Evolutionary conservation across 2,329 filamentous ascomycete genomes (phyloP), one percentile per base, ranked within the genome.

Genomic region (Colletotrichum spaethianum): DNA sequence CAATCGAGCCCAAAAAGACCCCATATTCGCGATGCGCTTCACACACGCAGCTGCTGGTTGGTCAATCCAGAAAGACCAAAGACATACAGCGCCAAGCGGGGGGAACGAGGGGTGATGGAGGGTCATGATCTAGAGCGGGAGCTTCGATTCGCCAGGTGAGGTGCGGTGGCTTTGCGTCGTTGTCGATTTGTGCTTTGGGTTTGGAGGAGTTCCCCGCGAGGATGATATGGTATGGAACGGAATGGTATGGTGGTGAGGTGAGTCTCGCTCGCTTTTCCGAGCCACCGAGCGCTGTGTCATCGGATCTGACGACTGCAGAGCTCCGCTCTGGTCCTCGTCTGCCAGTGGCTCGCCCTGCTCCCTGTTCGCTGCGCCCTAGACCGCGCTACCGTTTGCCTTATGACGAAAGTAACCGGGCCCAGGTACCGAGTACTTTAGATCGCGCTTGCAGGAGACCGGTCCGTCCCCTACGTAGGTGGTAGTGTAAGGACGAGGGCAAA

Each of bases 201-300:
- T 16, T 52, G 8, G 48, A 18, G 26, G 48, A 52, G 5, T 36
- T 40, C 16, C 36, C n/a, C 31, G n/a, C 55, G 55, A 62, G 44
- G 14, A 40, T 36, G 44, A 62, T 46, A 52, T 52, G n/a, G 60
- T 2, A 63, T 36, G 59, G n/a, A 42, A 11, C 31, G 56, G 26
- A 5, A 26, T 57, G 50, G 63, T 61, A 36, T 59, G 69, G 31
- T 50, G 64, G 69, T 69, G 65, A 52, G 69, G 53, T 67, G 52
- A 53, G 52, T 64, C 42, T 70, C 53, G 57, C 62, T 72, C 69
- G 59, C 46, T 63, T 55, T 70, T 72, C 70, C 70, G 65, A 72
- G 64, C 36, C 52, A 59, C 70, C 65, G 65, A 70, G 65, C 44
- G 57, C 46, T 60, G 59, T 50, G 48, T 60, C 38, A 46, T 70